These are phyloP conservation scores for Citrus reticulata DNA, from an alignment of 345 rosid genomes.

Conservation along the genomic window DNA sequence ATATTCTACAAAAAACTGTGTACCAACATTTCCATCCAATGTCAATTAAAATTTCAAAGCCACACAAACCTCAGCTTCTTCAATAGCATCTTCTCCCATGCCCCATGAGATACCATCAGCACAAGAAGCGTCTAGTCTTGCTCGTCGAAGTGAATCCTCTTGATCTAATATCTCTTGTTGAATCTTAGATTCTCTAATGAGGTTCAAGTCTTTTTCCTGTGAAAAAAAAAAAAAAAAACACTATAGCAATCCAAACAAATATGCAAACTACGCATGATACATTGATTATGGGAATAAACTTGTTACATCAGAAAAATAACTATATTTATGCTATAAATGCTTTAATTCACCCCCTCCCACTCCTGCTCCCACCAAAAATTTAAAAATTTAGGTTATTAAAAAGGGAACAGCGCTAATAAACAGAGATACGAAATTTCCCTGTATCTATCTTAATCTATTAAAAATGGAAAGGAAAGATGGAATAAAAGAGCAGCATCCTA, in stretches of 20 bases:
- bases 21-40: neutral
- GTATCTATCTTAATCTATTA: too few species aligned
- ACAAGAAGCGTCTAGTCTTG: constrained; percentile 69
- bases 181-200: constrained; percentile 53
- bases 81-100: constrained; percentile 97
- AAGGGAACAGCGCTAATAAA: neutral
- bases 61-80: constrained; percentile 82
- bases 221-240: constrained; percentile 7
- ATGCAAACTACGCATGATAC: constrained; percentile 1
- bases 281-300: neutral
- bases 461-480: too few species aligned
- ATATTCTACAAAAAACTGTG: neutral
- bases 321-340: neutral
- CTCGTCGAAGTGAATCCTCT: constrained; percentile 85
- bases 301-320: neutral
- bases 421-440: too few species aligned
- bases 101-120: constrained; percentile 99
- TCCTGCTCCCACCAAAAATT: neutral
- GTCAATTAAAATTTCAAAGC: neutral
- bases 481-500: too few species aligned
- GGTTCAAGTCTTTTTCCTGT: constrained; percentile 66
- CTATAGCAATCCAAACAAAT: constrained; percentile 5
- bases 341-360: too few species aligned
- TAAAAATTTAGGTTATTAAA: too few species aligned
- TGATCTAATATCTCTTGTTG: constrained; percentile 58